These are phyloP conservation scores for Dictyostelium firmibasis DNA, from an alignment of 78 protist species.

Conservation along the genomic window DNA sequence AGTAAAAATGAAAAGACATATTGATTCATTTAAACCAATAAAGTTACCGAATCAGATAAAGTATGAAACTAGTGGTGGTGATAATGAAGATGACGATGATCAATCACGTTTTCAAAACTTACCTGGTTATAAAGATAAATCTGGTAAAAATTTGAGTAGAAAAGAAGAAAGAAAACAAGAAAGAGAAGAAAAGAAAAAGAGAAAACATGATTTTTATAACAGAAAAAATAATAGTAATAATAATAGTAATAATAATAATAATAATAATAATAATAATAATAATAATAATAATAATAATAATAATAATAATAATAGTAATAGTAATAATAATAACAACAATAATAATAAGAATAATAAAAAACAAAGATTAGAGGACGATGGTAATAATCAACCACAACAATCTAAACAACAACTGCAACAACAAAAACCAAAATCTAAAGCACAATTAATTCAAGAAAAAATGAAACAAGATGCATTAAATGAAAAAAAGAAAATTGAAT, in stretches of 20 bases:
- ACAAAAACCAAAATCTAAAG: not conserved
- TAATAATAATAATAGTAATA: not conserved
- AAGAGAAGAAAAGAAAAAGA: conserved; percentile 48
- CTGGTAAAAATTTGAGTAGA: conserved; percentile 10
- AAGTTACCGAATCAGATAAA: conserved; percentile 15
- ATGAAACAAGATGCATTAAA: not conserved
- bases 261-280: not conserved
- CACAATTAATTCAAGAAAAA: not conserved
- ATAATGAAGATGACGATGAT: not conserved
- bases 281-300: not conserved
- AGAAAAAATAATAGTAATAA: not conserved
- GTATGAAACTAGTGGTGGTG: not conserved
- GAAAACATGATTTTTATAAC: conserved; percentile 14
- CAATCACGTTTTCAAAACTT: not conserved
- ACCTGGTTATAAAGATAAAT: conserved; percentile 15
- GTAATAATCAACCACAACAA: not conserved
- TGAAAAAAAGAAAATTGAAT: conserved; percentile 31
- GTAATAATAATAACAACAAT: not conserved
- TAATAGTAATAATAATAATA: not conserved
- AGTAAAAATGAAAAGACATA: not conserved
- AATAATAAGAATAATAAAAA: not conserved
- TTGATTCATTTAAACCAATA: conserved; percentile 18
- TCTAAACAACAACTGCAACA: not conserved
- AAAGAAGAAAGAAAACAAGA: conserved; percentile 42
- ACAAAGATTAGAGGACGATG: not conserved